Evolutionary conservation across 352 stramenopile genomes (phyloP), one percentile per base, ranked within the genome.

Genomic region (Globisporangium spiculum): DNA sequence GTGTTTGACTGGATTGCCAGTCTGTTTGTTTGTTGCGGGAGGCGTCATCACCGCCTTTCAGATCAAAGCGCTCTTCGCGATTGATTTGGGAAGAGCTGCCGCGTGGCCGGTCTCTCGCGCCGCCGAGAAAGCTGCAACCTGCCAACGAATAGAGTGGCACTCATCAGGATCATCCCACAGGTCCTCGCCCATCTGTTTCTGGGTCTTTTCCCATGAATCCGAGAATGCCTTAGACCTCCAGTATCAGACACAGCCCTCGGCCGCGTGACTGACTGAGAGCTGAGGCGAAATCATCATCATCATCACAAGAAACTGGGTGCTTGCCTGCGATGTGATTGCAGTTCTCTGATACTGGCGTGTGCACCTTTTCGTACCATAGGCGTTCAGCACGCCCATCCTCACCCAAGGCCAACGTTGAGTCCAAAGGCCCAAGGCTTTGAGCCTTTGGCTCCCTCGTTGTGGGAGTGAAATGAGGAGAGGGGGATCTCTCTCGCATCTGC

Each of bases 121-220:
- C 26, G 10, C n/a, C 30, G 14, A 34, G 44, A 36, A 63, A 56
- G 63, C 64, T 64, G 55, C 64, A 50, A 41, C 24, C 36, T 69
- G 64, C 64, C 55, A 59, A 69, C 64, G 64, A 69, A 69, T 69
- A 64, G 27, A 69, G 64, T 69, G 64, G 56, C 55, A 69, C 32
- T 12, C n/a, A 24, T 8, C 44, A 22, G 1, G 50, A 2, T 1
- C 16, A 26, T 66, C 8, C 46, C 60, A 66, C 46, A 4, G 44
- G 6, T n/a, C 41, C 4, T 2, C 44, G 18, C 18, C 44, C 44
- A 24, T 52, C 44, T 52, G 44, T 52, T 52, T n/a, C 41, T 50
- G 16, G 7, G 30, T 32, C 32, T 38, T 10, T 38, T 50, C 16
- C 44, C 44, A 10, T 22, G 10, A 44, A 44, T 18, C 10, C 10